These are phyloP conservation scores for Achaetomiella virescens DNA, from an alignment of 495 filamentous ascomycete species.

Conservation along the genomic window DNA sequence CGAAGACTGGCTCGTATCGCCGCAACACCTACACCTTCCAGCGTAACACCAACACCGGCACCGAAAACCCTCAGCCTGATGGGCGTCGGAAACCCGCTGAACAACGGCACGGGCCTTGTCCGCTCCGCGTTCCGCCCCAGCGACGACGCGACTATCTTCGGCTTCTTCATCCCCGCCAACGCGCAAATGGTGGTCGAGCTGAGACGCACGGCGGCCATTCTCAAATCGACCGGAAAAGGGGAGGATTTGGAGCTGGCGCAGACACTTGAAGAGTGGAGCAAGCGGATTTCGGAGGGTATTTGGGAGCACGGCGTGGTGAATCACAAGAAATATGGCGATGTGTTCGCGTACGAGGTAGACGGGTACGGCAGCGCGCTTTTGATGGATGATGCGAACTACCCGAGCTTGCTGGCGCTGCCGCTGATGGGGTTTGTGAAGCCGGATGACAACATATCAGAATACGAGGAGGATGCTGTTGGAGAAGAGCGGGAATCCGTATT, in stretches of 20 bases:
- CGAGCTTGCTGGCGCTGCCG: constrained; percentile 81
- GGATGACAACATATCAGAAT: constrained; percentile 73
- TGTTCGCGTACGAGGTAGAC: constrained; percentile 96
- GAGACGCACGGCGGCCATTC: constrained; percentile 62
- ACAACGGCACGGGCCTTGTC: constrained; percentile 74
- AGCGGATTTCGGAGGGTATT: constrained; percentile 66
- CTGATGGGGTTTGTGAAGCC: constrained; percentile 72
- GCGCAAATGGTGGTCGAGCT: constrained; percentile 93
- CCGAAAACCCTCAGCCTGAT: constrained; percentile 80
- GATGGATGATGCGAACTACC: constrained; percentile 98
- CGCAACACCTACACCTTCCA: constrained; percentile 82
- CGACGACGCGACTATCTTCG: constrained; percentile 93
- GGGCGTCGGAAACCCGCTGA: constrained; percentile 87
- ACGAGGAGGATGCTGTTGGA: constrained; percentile 86
- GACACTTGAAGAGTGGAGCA: constrained; percentile 54
- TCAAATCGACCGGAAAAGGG: constrained; percentile 53
- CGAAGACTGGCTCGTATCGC: constrained; percentile 53
- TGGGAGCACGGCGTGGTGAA: constrained; percentile 86
- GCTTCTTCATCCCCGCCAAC: constrained; percentile 94
- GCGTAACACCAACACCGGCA: constrained; percentile 69
- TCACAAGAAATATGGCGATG: constrained; percentile 74
- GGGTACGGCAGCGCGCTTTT: constrained; percentile 85
- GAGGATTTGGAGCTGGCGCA: constrained; percentile 40
- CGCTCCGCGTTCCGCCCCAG: constrained; percentile 93
- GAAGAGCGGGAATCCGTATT: constrained; percentile 82